A percentile compares a stretch with the other conserved stretches of the same genome.
Evolutionary conservation across 2,329 filamentous ascomycete species (phyloP).

Genomic region (Hysterium pulicare): DNA sequence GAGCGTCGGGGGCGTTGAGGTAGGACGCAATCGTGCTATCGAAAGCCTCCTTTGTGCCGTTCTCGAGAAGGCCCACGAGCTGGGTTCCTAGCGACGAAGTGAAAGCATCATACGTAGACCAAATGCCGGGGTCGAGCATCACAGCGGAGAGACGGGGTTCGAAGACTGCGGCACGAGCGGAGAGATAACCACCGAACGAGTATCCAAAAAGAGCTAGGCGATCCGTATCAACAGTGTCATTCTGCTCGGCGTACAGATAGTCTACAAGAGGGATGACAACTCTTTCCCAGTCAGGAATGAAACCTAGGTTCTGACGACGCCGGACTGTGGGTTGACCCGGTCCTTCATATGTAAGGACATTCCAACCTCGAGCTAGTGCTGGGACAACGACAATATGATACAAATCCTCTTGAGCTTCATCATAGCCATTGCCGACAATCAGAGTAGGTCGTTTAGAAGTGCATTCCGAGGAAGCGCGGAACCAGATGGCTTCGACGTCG

Average conservation of each 20-base stretch:
- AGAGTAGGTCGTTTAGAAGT: constrained; percentile 13
- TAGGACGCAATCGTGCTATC: constrained; percentile 1
- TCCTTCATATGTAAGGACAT: constrained; percentile 32
- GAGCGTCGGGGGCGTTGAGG: background rate
- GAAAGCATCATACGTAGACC: background rate
- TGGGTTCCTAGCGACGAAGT: background rate
- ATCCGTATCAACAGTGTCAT: constrained; percentile 18
- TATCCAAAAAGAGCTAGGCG: constrained; percentile 24
- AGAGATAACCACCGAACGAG: constrained; percentile 32
- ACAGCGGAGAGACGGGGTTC: constrained; percentile 28
- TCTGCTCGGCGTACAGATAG: constrained; percentile 15
- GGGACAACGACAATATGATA: constrained; percentile 22
- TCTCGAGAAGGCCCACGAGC: background rate
- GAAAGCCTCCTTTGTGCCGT: constrained; percentile 4
- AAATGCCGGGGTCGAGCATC: constrained; percentile 16
- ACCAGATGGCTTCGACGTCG: constrained; percentile 7
- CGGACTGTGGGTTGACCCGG: constrained; percentile 29
- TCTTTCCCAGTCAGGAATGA: constrained; percentile 30
- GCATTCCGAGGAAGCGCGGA: constrained; percentile 1
- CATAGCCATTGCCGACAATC: constrained; percentile 24
- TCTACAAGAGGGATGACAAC: constrained; percentile 29
- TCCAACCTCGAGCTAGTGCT: constrained; percentile 28
- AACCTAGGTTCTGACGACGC: constrained; percentile 21
- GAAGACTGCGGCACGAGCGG: constrained; percentile 24
- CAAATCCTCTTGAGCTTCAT: constrained; percentile 27